Evolutionary conservation across 2,329 filamentous ascomycete species (phyloP), one percentile per base, ranked within the genome.

Genomic region (Colletotrichum tofieldiae): DNA sequence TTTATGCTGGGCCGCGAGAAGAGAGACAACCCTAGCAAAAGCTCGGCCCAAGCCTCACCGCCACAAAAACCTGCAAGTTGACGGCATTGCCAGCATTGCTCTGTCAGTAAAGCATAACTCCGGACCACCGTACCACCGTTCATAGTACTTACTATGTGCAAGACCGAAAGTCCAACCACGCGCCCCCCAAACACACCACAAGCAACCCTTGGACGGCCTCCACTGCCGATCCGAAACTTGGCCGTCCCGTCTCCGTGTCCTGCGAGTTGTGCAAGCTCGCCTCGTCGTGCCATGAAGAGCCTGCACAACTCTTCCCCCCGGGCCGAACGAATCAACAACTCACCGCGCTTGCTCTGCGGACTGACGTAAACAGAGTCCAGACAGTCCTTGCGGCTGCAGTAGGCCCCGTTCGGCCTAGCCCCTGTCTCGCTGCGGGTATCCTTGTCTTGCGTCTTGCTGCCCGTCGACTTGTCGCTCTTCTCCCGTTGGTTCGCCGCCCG

Each of bases 361-460:
- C 45, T 63, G 60, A 63, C 60, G 60, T 63, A 63, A 29, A 14
- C 37, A 49, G 26, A 49, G 59, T 20, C 52, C 52, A 35, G 29
- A 12, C 35, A 11, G 5, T 23, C n/a, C 55, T 41, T 41, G 35
- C 37, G 39, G 18, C 62, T 55, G 63, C 55, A 20, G 59, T 72
- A 70, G 20, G 41, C 70, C 35, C 54, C 6, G 47, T 70, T 60
- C 6, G 65, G 70, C 65, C 60, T 72, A 65, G 70, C 62, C 14
- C 5, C 12, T 32, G 41, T 51, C 23, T 45, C 45, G 26, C 65
- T 55, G 58, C 49, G 26, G 54, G 32, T 14, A 16, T 32, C 41
- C 32, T n/a, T 49, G 45, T 54, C 47, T 32, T 43, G 26, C 47
- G 4, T 64, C 16, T 49, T 41, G 23, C 43, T 41, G 35, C 18